phyloP scores from a whole-genome alignment of 306 rosid species.

The Chamaecrista fasciculata region DNA sequence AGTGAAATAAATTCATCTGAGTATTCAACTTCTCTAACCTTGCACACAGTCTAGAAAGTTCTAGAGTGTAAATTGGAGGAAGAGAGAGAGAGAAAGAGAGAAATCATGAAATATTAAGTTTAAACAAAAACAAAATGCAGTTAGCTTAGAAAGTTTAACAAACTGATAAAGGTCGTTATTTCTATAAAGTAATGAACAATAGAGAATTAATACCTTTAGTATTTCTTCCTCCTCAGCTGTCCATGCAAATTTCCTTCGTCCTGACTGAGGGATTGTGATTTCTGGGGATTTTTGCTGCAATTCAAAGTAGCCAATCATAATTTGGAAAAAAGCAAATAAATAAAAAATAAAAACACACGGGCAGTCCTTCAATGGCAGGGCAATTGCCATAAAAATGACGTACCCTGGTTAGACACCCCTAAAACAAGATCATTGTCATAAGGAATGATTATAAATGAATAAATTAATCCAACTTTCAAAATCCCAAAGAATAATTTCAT shows the following conservation, averaged over 20 bases:
- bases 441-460: not conserved
- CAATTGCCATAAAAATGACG: not conserved
- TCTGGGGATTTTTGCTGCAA: conserved; percentile 42
- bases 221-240: conserved; percentile 57
- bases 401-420: not conserved
- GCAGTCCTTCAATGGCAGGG: conserved; percentile 14
- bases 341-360: not conserved
- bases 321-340: too few species aligned
- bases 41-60: too few species aligned
- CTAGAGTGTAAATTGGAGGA: not conserved
- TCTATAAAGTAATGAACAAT: conserved; percentile 13
- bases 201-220: conserved; percentile 43
- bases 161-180: conserved; percentile 3
- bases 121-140: conserved; percentile 7
- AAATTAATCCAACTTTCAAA: not conserved
- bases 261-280: conserved; percentile 29
- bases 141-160: not conserved
- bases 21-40: conserved; percentile 12
- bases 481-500: not conserved
- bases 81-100: conserved; percentile 4
- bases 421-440: not conserved
- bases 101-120: not conserved
- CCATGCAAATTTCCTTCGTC: conserved; percentile 52
- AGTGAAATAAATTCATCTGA: conserved; percentile 11
- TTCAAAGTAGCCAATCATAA: conserved; percentile 24